These are phyloP conservation scores for Blastomyces parvus DNA, from an alignment of 2,329 filamentous ascomycete genomes.

Conservation along the genomic window DNA sequence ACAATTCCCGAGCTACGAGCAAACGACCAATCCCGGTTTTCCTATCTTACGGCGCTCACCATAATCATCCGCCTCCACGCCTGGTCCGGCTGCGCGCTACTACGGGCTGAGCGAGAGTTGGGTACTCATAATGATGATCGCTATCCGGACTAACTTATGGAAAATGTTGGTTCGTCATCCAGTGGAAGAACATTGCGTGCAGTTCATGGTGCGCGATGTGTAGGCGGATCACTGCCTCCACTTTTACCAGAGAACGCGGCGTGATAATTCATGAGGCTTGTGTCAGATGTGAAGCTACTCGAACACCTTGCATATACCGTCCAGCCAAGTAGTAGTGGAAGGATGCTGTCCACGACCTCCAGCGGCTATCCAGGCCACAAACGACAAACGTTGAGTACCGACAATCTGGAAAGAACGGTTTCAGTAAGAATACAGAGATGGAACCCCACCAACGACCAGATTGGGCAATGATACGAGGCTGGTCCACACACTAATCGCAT, in stretches of 20 bases:
- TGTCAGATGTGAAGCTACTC: background rate
- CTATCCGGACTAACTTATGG: background rate
- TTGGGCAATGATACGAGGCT: too few species aligned
- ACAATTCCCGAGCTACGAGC: background rate
- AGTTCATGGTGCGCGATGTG: background rate
- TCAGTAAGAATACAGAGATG: background rate
- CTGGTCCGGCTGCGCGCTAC: background rate
- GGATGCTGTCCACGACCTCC: background rate
- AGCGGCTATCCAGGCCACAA: slow-evolving; percentile 6
- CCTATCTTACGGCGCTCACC: background rate
- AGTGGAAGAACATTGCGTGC: background rate
- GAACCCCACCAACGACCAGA: background rate
- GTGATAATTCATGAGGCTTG: background rate
- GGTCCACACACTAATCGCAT: too few species aligned
- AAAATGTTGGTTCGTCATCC: background rate
- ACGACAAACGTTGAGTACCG: slow-evolving; percentile 12
- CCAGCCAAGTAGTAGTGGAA: background rate
- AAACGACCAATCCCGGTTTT: background rate
- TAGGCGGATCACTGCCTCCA: slow-evolving; percentile 3
- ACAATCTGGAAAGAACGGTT: slow-evolving; percentile 13
- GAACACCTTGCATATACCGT: background rate
- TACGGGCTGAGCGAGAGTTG: background rate
- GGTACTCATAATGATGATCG: background rate
- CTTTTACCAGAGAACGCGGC: background rate
- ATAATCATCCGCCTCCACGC: background rate